These are phyloP conservation scores for Neurospora tetraspora DNA, from an alignment of 495 filamentous ascomycete genomes.

Conservation along the genomic window DNA sequence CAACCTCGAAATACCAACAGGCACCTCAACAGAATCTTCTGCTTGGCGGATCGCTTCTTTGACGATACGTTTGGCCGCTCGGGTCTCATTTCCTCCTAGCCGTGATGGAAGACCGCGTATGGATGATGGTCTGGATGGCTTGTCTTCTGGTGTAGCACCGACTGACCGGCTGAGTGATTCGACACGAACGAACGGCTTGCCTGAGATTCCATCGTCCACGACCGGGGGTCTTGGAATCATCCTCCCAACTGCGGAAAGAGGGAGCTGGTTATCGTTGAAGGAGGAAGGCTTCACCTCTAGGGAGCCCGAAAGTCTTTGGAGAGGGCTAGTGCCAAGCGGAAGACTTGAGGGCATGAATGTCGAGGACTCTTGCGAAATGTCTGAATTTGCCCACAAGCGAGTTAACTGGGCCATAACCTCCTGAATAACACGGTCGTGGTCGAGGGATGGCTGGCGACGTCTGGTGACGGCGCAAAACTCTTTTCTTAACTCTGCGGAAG, in stretches of 20 bases:
- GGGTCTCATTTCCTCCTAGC: background rate
- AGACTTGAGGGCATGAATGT: background rate
- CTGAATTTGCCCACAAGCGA: conserved; percentile 4
- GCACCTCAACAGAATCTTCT: conserved; percentile 40
- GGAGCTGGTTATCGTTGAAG: background rate
- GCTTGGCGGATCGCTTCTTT: background rate
- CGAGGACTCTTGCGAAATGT: background rate
- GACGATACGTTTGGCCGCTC: background rate
- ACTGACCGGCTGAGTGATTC: conserved; percentile 11
- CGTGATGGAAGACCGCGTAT: background rate
- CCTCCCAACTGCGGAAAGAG: background rate
- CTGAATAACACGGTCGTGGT: conserved; percentile 30
- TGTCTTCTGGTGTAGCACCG: conserved; percentile 13
- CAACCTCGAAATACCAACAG: conserved; percentile 68
- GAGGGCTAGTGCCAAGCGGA: conserved; percentile 9
- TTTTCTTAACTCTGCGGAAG: conserved; percentile 29
- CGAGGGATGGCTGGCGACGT: conserved; percentile 24
- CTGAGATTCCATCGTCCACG: conserved; percentile 35
- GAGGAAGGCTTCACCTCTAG: background rate
- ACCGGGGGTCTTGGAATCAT: conserved; percentile 20
- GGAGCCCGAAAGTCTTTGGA: background rate
- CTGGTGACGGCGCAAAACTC: conserved; percentile 37
- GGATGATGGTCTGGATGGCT: background rate
- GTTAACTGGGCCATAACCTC: conserved; percentile 33
- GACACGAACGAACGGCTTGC: conserved; percentile 36